phyloP scores from a whole-genome alignment of 768 basidiomycete species.

The Mycena galopus region DNA sequence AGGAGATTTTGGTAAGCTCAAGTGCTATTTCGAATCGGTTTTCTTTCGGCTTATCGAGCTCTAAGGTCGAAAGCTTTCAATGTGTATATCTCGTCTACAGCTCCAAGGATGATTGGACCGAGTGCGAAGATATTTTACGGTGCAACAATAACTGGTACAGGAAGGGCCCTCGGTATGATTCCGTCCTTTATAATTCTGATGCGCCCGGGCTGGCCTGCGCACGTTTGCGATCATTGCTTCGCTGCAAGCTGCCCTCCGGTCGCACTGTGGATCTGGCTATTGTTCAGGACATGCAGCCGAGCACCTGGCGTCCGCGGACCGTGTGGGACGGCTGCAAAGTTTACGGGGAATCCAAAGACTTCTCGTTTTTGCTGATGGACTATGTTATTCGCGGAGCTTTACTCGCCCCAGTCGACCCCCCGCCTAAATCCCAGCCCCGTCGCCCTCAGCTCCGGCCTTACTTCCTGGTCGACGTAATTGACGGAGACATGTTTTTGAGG shows the following conservation, averaged over 20 bases:
- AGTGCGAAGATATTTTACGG: not conserved
- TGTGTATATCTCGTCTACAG: too few relatives aligned
- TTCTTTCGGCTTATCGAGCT: too few relatives aligned
- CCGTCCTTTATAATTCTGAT: slow-evolving; percentile 17
- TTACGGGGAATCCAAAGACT: slow-evolving; percentile 26
- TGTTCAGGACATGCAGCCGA: not conserved
- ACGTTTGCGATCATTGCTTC: slow-evolving; percentile 32
- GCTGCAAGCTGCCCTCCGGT: slow-evolving; percentile 37
- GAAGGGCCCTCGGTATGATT: not conserved
- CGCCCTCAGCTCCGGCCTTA: not conserved
- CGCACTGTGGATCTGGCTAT: slow-evolving; percentile 40
- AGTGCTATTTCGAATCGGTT: too few relatives aligned
- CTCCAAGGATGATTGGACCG: not conserved
- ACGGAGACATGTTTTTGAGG: too few relatives aligned
- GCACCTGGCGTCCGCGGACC: slow-evolving; percentile 33
- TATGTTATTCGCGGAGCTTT: slow-evolving; percentile 36
- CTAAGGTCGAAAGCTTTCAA: too few relatives aligned
- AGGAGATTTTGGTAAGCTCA: not conserved
- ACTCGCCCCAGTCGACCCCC: not conserved
- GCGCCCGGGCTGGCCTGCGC: slow-evolving; percentile 30
- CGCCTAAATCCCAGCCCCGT: too few relatives aligned
- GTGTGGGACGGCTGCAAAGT: slow-evolving; percentile 37
- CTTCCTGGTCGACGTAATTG: not conserved
- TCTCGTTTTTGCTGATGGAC: slow-evolving; percentile 37
- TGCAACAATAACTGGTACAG: not conserved